phyloP scores from a whole-genome alignment of 2,329 filamentous ascomycete genomes.

The Clonostachys rhizophaga region DNA sequence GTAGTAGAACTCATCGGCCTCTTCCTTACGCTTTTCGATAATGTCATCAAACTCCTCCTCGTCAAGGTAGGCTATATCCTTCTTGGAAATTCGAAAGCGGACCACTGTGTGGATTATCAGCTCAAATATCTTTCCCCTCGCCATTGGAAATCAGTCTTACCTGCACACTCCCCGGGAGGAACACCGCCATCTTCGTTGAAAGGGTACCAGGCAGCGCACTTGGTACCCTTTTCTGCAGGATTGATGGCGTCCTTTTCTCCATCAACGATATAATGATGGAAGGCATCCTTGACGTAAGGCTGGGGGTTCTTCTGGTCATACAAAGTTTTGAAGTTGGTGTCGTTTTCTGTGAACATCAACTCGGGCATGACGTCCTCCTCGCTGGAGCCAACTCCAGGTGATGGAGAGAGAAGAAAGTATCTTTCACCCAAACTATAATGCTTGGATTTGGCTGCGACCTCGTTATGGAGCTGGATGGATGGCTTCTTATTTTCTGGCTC shows the following conservation, averaged over 20 bases:
- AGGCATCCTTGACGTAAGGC: conserved; percentile 90
- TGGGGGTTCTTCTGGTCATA: conserved; percentile 76
- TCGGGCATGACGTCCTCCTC: conserved; percentile 81
- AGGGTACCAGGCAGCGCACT: conserved; percentile 84
- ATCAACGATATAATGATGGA: conserved; percentile 83
- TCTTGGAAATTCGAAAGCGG: conserved; percentile 80
- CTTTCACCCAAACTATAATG: conserved; percentile 79
- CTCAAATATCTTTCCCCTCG: neutral
- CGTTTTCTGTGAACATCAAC: conserved; percentile 91
- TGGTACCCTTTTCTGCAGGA: conserved; percentile 75
- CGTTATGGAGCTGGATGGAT: conserved; percentile 60
- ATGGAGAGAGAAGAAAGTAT: conserved; percentile 82
- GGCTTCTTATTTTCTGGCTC: conserved; percentile 75
- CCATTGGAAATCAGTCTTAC: conserved; percentile 29
- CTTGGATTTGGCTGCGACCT: conserved; percentile 68
- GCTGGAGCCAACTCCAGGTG: conserved; percentile 74
- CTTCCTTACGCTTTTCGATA: conserved; percentile 78
- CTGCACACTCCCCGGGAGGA: conserved; percentile 84
- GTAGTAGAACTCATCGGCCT: conserved; percentile 95
- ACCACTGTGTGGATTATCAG: conserved; percentile 53
- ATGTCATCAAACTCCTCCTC: conserved; percentile 91
- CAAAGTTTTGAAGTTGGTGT: conserved; percentile 77
- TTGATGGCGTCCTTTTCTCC: conserved; percentile 79
- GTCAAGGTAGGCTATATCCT: conserved; percentile 74
- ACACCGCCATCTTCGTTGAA: conserved; percentile 91